These are phyloP conservation scores for Fusarium citri DNA, from an alignment of 2,329 filamentous ascomycete genomes.

Conservation along the genomic window DNA sequence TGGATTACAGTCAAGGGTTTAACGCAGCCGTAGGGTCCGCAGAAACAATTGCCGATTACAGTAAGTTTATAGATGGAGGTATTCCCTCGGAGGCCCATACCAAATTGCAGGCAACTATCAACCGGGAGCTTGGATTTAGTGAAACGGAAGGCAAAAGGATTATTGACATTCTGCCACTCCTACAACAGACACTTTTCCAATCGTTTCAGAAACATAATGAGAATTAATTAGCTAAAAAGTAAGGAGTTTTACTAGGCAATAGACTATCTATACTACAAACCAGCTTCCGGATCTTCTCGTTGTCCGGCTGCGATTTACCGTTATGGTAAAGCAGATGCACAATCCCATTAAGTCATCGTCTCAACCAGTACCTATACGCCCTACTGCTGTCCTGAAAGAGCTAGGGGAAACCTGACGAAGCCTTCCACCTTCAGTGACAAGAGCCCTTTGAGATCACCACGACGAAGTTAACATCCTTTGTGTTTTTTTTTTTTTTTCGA, in stretches of 20 bases:
- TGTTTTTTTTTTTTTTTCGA: too few relatives aligned
- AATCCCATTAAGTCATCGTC: too few relatives aligned
- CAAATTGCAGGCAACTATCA: not conserved
- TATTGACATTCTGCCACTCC: not conserved
- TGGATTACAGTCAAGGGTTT: not conserved
- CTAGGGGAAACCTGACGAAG: not conserved
- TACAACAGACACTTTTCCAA: not conserved
- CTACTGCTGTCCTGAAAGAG: not conserved
- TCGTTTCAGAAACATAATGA: not conserved
- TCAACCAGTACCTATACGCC: not conserved
- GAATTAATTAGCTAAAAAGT: not conserved
- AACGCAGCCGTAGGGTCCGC: not conserved
- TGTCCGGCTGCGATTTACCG: too few relatives aligned
- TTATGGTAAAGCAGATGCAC: too few relatives aligned
- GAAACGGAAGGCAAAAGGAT: not conserved
- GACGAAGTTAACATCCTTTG: too few relatives aligned
- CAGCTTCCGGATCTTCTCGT: too few relatives aligned
- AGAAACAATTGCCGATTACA: not conserved
- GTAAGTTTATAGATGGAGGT: not conserved
- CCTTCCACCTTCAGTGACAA: not conserved
- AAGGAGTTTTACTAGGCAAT: too few relatives aligned
- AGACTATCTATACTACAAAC: too few relatives aligned
- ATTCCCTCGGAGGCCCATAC: not conserved
- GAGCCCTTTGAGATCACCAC: not conserved
- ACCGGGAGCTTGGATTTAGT: not conserved